These are phyloP conservation scores for Zostera marina DNA, from an alignment of 116 monocot species.

Conservation along the genomic window DNA sequence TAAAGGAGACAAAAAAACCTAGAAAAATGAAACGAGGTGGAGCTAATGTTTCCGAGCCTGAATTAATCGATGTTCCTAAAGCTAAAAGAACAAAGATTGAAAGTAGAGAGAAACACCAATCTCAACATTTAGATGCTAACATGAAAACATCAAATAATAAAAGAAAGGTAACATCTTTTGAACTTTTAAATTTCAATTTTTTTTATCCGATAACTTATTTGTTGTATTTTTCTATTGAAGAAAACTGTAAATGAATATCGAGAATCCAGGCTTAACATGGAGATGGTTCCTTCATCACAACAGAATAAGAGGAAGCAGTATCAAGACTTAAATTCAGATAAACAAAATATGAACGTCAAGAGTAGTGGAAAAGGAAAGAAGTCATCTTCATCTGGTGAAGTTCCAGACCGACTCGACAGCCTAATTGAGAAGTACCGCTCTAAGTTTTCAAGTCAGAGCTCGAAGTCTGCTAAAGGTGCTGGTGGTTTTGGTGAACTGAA, in stretches of 20 bases:
- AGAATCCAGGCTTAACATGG: constrained; percentile 1
- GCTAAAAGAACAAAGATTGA: neutral
- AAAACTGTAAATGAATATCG: neutral
- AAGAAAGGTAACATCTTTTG: neutral
- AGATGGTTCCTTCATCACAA: neutral
- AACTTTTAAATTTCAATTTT: neutral
- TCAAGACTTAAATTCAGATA: constrained; percentile 1
- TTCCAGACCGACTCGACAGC: constrained; percentile 44
- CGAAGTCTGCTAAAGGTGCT: constrained; percentile 17
- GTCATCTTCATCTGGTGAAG: constrained; percentile 9
- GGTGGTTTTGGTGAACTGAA: constrained; percentile 24
- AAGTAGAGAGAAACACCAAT: neutral
- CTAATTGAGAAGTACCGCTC: constrained; percentile 60
- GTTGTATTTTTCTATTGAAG: constrained; percentile 1
- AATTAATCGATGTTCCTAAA: constrained; percentile 1
- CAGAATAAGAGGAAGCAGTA: constrained; percentile 9
- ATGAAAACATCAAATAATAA: neutral
- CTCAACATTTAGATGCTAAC: neutral
- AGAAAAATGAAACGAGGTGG: neutral
- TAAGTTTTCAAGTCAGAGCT: constrained; percentile 25
- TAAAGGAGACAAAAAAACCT: neutral
- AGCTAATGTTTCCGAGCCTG: neutral
- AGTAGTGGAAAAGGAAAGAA: constrained; percentile 20
- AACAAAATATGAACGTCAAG: constrained; percentile 3
- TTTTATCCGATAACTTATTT: neutral